phyloP scores from a whole-genome alignment of 345 rosid genomes.

The Bruguiera gymnorhiza region DNA sequence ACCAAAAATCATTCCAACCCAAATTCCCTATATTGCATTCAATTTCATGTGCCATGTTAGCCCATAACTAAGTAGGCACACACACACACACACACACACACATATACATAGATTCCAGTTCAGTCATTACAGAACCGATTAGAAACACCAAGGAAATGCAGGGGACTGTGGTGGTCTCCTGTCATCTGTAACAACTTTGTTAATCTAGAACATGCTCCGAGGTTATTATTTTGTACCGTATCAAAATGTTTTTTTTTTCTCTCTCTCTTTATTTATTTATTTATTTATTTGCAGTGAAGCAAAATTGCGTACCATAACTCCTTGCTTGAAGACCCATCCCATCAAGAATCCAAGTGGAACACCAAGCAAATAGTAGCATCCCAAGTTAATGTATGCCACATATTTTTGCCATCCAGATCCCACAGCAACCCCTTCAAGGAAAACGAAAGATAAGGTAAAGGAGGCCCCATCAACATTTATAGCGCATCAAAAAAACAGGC shows the following conservation, averaged over 20 bases:
- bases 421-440: slow-evolving; percentile 70
- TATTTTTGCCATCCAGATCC: slow-evolving; percentile 97
- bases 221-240: too few species aligned
- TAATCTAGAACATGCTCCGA: too few species aligned
- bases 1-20: slow-evolving; percentile 93
- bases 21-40: slow-evolving; percentile 52
- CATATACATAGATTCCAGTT: not conserved
- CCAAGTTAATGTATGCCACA: slow-evolving; percentile 86
- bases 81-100: too few species aligned
- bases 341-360: slow-evolving; percentile 73
- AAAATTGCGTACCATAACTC: slow-evolving; percentile 60
- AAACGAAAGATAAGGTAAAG: not conserved
- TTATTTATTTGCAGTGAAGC: too few species aligned
- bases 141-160: too few species aligned
- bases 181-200: too few species aligned
- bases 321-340: slow-evolving; percentile 79
- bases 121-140: not conserved
- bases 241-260: too few species aligned
- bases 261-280: too few species aligned
- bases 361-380: slow-evolving; percentile 74
- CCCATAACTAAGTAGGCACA: not conserved
- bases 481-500: too few species aligned
- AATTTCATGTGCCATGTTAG: not conserved
- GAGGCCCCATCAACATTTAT: not conserved
- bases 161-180: too few species aligned